Base-by-base conservation (phyloP, 441 rosid genomes). In the Mallotus repandus region DNA sequence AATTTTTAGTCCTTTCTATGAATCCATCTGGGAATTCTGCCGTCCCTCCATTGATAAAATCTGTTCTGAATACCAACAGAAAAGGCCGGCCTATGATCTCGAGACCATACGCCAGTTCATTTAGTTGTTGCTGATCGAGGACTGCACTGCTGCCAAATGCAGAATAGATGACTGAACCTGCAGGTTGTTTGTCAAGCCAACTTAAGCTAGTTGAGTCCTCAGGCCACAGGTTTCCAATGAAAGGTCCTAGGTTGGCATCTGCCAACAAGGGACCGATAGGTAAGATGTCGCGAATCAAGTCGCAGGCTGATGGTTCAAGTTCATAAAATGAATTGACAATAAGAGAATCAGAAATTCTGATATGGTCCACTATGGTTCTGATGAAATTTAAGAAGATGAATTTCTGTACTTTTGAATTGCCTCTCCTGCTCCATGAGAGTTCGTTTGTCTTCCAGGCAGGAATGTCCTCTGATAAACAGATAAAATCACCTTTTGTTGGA, bases 161-260 rank as follows among this genome's bases (percentile, higher is more conserved):
- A 72, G 87, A 80, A 71, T 89, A 91, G 2, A 89, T 88, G 16
- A 91, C 93, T 2, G 95, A 89, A 0, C 82, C 74, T 1, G 43
- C 46, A 0, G 89, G 87, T 66, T 85, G 88, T 1, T 85, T 65
- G 79, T 89, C 89, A 8, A 89, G 84, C 95, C 97, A 91, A n/a
- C 78, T 86, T 58, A 87, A 74, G 83, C 87, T 84, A 19, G 81
- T 82, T 7, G 68, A 58, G 15, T 86, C 92, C 2, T 74, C 60
- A 79, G 64, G 4, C 76, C 80, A 8, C 84, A 80, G 55, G 74
- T 81, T 86, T 43, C 85, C 85, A 0, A 80, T 58, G 43, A 81
- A 77, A 3, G 78, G 58, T 16, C 52, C 67, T 14, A 76, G 77
- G 66, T 82, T 77, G 0, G 86, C 84, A 70, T 79, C 71, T 75